Base-by-base conservation (phyloP, 345 rosid genomes). In the Populus nigra region DNA sequence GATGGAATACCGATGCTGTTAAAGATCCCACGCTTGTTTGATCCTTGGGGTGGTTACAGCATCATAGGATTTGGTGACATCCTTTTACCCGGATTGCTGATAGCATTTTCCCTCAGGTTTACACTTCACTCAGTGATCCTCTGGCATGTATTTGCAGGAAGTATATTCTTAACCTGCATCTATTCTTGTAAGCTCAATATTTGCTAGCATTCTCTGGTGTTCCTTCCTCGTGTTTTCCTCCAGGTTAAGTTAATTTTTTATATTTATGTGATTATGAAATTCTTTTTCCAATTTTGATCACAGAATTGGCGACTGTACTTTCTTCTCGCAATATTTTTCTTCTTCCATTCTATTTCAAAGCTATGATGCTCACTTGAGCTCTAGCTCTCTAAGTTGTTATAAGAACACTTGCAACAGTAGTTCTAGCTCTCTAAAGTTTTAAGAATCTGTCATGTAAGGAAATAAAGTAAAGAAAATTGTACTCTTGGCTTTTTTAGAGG, bases 11-110 rank as follows among this genome's bases (percentile, higher is more conserved):
- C 99, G 2, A 94, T 96, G 99, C 87, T 96, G 80, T 80, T 96
- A 79, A 96, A 96, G 84, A 94, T 94, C 72, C 99, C 99, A 0
- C 93, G 97, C 65, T 82, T 96, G 92, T 94, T 90, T 69, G 99
- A 96, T 87, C 99, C 98, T 0, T 96, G 99, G 99, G 99, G 99
- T 39, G 99, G 99, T 75, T 96, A 88, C 87, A 94, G 98, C 84
- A 90, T 96, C 80, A 94, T 96, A 67, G 98, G 99, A 77, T 96
- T 96, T 49, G 99, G 98, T 35, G 99, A 96, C 92, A 96, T 96
- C 82, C 95, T 96, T 81, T 84, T 94, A 76, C 99, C 98, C 11
- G 99, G 98, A 81, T 84, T 96, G 82, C 79, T 96, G 65, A 81
- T 96, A 67, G 95, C 98, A 55, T 94, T 96, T 87, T 84, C 99